Evolutionary conservation across 148 eudicot species (phyloP).

Genomic region (Fallopia convolvulus): DNA sequence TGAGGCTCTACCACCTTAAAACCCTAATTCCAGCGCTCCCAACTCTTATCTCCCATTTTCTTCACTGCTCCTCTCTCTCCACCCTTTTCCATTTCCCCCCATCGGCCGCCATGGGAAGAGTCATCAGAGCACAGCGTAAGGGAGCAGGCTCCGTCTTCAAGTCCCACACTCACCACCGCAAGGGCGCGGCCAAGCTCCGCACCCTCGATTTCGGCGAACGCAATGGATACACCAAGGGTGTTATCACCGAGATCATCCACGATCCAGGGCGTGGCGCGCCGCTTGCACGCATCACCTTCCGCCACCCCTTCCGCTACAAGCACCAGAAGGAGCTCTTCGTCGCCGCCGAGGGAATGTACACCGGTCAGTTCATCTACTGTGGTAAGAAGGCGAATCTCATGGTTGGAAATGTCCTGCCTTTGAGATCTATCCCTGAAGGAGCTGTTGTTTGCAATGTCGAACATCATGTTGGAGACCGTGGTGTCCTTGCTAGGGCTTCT

Average conservation of each 20-base stretch:
- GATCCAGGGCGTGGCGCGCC: slow-evolving; percentile 21
- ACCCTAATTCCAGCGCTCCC: not conserved
- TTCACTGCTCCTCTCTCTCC: not conserved
- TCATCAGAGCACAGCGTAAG: slow-evolving; percentile 14
- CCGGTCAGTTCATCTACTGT: slow-evolving; percentile 5
- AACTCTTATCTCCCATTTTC: not conserved
- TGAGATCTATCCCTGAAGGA: slow-evolving; percentile 18
- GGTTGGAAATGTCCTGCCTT: slow-evolving; percentile 20
- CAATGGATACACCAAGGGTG: slow-evolving; percentile 21
- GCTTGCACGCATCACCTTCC: slow-evolving; percentile 19
- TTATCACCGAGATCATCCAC: slow-evolving; percentile 19
- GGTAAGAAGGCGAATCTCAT: slow-evolving; percentile 21
- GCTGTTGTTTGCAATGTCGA: slow-evolving; percentile 21
- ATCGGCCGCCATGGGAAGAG: slow-evolving; percentile 6
- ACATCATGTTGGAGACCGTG: slow-evolving; percentile 21
- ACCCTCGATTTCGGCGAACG: slow-evolving; percentile 19
- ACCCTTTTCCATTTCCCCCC: not conserved
- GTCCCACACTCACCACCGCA: slow-evolving; percentile 15
- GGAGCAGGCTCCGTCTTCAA: slow-evolving; percentile 23
- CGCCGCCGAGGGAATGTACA: slow-evolving; percentile 12
- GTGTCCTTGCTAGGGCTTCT: slow-evolving; percentile 21
- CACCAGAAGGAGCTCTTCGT: slow-evolving; percentile 27
- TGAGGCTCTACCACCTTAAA: not conserved
- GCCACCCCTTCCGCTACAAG: slow-evolving; percentile 21
- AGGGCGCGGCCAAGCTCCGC: slow-evolving; percentile 15